Evolutionary conservation across 305 asterid species (phyloP).

Genomic region (Andrographis paniculata): DNA sequence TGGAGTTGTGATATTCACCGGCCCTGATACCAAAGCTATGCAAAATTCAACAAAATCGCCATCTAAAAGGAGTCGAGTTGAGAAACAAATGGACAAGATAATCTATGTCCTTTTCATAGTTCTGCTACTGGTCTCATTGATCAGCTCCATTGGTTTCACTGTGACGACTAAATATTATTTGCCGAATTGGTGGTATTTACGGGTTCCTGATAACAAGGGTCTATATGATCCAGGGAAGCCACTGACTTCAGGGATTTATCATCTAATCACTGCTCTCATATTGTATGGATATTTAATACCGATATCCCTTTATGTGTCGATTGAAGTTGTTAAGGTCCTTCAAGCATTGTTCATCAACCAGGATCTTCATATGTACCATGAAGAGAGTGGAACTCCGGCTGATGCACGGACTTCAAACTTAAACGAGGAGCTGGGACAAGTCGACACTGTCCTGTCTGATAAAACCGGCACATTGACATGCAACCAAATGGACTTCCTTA

Average conservation of each 20-base stretch:
- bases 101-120: conserved; percentile 70
- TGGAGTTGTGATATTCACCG: conserved; percentile 84
- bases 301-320: conserved; percentile 84
- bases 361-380: conserved; percentile 77
- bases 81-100: conserved; percentile 72
- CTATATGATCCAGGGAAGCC: conserved; percentile 50
- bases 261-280: conserved; percentile 76
- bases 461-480: conserved; percentile 97
- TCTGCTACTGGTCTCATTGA: conserved; percentile 50
- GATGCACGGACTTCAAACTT: no score
- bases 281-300: conserved; percentile 83
- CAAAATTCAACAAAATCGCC: conserved; percentile 81
- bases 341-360: conserved; percentile 79
- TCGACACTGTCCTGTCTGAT: conserved; percentile 84
- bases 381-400: conserved; percentile 76
- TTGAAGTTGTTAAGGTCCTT: conserved; percentile 83
- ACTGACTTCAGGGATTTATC: conserved; percentile 52
- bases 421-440: conserved; percentile 95
- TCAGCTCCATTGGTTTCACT: conserved; percentile 60
- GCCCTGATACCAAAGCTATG: conserved; percentile 89
- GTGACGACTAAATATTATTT: conserved; percentile 44
- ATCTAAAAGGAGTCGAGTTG: conserved; percentile 78
- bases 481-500: conserved; percentile 91
- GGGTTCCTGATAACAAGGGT: conserved; percentile 29
- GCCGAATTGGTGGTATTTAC: conserved; percentile 75